Evolutionary conservation across 495 filamentous ascomycete genomes (phyloP).

Genomic region (Aspergillus taichungensis): DNA sequence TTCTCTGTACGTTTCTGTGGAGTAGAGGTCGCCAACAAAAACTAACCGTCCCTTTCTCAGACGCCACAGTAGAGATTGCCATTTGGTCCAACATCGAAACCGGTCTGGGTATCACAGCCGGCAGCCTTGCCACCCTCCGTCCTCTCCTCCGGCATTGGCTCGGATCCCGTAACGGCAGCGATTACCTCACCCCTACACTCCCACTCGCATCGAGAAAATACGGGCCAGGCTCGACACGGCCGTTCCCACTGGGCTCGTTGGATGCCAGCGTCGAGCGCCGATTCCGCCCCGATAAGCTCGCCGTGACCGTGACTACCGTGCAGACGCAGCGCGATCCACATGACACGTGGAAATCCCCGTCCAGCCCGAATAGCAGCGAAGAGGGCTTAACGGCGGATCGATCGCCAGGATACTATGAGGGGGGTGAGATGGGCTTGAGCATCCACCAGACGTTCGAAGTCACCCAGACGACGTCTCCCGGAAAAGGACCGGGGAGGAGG

Average conservation of each 20-base stretch:
- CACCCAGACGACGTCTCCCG: constrained; percentile 15
- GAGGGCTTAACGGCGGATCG: constrained; percentile 22
- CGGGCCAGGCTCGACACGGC: constrained; percentile 10
- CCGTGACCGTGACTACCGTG: constrained; percentile 31
- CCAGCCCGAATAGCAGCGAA: constrained; percentile 25
- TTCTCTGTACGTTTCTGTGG: constrained; percentile 25
- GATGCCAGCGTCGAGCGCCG: constrained; percentile 12
- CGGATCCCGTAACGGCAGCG: constrained; percentile 16
- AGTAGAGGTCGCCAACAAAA: background rate
- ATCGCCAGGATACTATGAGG: background rate
- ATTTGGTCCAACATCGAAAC: constrained; percentile 39
- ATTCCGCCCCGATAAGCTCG: constrained; percentile 32
- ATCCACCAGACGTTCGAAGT: constrained; percentile 32
- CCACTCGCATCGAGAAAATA: constrained; percentile 11
- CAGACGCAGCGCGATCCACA: constrained; percentile 21
- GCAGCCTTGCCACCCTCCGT: constrained; percentile 38
- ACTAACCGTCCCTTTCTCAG: constrained; percentile 10
- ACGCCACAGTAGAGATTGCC: constrained; percentile 33
- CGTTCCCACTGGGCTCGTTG: constrained; percentile 24
- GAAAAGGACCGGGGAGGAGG: too few species aligned
- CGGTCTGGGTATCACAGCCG: constrained; percentile 39
- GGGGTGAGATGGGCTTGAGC: constrained; percentile 17
- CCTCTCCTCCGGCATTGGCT: constrained; percentile 33
- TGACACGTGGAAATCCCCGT: constrained; percentile 12
- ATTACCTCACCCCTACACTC: constrained; percentile 13